A percentile compares a stretch with the other conserved stretches of the same genome.
Conservation (phyloP, 2,329 filamentous ascomycete genomes). For the Ophiostoma ulmi region DNA sequence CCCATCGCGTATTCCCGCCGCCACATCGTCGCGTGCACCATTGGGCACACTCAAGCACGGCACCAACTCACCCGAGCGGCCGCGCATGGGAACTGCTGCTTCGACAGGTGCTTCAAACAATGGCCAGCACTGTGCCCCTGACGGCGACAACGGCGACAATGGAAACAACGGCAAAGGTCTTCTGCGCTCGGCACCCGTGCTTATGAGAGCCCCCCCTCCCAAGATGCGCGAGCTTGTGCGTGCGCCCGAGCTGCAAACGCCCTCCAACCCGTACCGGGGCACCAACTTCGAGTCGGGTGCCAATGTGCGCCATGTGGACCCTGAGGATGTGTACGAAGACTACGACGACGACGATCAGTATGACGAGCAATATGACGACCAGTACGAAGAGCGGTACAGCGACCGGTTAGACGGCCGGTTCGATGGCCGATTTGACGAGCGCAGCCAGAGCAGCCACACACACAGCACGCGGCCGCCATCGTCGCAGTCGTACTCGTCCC, state of each 20-base stretch:
- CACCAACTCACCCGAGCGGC: slow-evolving; percentile 76
- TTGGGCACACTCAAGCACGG: slow-evolving; percentile 64
- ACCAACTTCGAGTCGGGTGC: slow-evolving; percentile 50
- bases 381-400: slow-evolving; percentile 20
- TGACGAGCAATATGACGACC: slow-evolving; percentile 18
- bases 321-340: slow-evolving; percentile 81
- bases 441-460: slow-evolving; percentile 20
- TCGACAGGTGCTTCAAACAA: slow-evolving; percentile 37
- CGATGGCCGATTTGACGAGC: slow-evolving; percentile 20
- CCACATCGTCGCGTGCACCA: slow-evolving; percentile 48
- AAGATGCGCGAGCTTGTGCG: slow-evolving; percentile 79
- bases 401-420: slow-evolving; percentile 19
- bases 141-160: slow-evolving; percentile 29
- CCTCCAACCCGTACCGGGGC: slow-evolving; percentile 45
- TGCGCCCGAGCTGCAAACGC: slow-evolving; percentile 49
- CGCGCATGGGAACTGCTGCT: slow-evolving; percentile 41
- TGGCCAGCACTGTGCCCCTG: slow-evolving; percentile 27
- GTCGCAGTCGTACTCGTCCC: slow-evolving; percentile 23
- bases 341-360: slow-evolving; percentile 22
- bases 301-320: slow-evolving; percentile 54
- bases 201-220: slow-evolving; percentile 67
- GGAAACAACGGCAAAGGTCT: slow-evolving; percentile 42
- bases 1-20: slow-evolving; percentile 60
- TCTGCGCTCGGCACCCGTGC: slow-evolving; percentile 51
- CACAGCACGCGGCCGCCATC: slow-evolving; percentile 24